These are phyloP conservation scores for Tricholoma flavovirens DNA, from an alignment of 768 basidiomycete species.

Conservation along the genomic window DNA sequence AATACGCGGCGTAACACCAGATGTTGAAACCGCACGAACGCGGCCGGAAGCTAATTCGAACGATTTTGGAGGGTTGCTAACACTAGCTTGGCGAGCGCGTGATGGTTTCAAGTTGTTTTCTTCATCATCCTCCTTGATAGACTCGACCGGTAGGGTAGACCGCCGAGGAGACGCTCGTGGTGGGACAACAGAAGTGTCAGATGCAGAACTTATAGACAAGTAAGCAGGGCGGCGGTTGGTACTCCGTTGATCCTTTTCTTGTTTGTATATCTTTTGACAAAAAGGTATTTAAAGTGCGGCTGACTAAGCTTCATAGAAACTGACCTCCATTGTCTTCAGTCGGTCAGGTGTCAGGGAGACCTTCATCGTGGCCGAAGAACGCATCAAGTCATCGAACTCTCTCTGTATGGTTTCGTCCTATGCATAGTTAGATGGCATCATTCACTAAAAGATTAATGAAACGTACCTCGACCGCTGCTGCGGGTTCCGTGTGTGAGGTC, in stretches of 20 bases:
- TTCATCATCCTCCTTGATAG: conserved; percentile 66
- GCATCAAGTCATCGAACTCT: conserved; percentile 93
- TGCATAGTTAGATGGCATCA: conserved; percentile 5
- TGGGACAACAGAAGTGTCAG: conserved; percentile 28
- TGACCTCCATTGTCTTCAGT: conserved; percentile 89
- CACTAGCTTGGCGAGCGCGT: conserved; percentile 43
- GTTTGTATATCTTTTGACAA: conserved; percentile 58
- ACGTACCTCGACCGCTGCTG: conserved; percentile 31
- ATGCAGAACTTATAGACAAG: conserved; percentile 29
- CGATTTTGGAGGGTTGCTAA: conserved; percentile 34
- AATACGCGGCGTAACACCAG: conserved; percentile 24
- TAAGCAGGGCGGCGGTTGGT: conserved; percentile 32
- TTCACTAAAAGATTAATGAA: conserved; percentile 4
- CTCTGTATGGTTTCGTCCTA: conserved; percentile 57
- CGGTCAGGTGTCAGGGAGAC: conserved; percentile 94
- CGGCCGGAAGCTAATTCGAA: conserved; percentile 27
- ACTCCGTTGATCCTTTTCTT: conserved; percentile 55
- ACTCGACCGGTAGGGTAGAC: conserved; percentile 51
- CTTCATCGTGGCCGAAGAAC: conserved; percentile 87
- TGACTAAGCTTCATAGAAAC: conserved; percentile 29
- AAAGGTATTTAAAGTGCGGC: conserved; percentile 19
- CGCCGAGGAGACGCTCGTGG: conserved; percentile 30
- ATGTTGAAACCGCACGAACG: conserved; percentile 37
- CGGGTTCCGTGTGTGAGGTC: conserved; percentile 14
- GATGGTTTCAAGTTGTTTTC: conserved; percentile 31